These are phyloP conservation scores for Nemania serpens DNA, from an alignment of 2,329 filamentous ascomycete species.

Conservation along the genomic window DNA sequence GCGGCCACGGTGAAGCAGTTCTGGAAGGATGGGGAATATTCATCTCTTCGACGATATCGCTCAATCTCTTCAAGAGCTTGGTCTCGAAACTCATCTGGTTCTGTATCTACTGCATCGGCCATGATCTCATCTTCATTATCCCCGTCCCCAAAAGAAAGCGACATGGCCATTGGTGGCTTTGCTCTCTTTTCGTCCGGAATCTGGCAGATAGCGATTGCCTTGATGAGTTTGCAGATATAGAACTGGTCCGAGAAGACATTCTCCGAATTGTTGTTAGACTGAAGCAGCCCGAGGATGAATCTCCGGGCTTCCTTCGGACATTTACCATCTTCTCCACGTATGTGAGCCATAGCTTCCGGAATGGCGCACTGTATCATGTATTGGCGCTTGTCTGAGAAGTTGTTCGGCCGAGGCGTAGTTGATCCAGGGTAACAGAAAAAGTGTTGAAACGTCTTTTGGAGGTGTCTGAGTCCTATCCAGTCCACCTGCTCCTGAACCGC, in stretches of 20 bases:
- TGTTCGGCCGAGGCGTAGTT: conserved; percentile 82
- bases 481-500: conserved; percentile 67
- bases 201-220: conserved; percentile 62
- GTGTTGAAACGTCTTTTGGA: conserved; percentile 83
- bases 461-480: conserved; percentile 81
- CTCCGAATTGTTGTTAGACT: conserved; percentile 91
- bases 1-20: conserved; percentile 69
- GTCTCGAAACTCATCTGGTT: conserved; percentile 55
- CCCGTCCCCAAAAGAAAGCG: conserved; percentile 48
- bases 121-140: conserved; percentile 49
- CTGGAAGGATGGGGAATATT: conserved; percentile 70
- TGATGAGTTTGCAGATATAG: conserved; percentile 82
- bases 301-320: conserved; percentile 79
- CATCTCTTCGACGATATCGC: conserved; percentile 68
- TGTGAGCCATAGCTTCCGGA: conserved; percentile 75
- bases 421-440: conserved; percentile 84
- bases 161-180: conserved; percentile 49
- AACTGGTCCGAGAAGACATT: conserved; percentile 89
- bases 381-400: conserved; percentile 84
- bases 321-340: conserved; percentile 75
- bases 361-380: conserved; percentile 88
- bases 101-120: conserved; percentile 47
- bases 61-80: conserved; percentile 67
- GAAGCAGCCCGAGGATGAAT: conserved; percentile 86
- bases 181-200: conserved; percentile 52